Evolutionary conservation across 1,139 yeast species (phyloP).

Genomic region (Arxiozyma slooffiae): DNA sequence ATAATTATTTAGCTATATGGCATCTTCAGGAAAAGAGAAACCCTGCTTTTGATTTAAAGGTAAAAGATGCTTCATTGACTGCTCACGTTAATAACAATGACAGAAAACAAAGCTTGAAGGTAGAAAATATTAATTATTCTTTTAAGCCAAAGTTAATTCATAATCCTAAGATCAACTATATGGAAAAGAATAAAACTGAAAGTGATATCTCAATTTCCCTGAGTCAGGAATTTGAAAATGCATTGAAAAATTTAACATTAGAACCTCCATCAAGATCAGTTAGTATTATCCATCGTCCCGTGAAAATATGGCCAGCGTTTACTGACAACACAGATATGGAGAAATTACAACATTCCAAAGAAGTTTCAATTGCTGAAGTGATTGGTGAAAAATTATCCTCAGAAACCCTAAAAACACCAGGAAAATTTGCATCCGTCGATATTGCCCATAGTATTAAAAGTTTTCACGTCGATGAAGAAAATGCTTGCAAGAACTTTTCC

Average conservation of each 20-base stretch:
- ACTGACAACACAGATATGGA: neutral
- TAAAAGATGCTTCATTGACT: conserved; percentile 1
- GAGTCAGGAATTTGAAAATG: conserved; percentile 9
- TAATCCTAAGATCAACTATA: conserved; percentile 6
- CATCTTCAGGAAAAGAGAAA: conserved; percentile 30
- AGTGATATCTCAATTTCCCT: conserved; percentile 3
- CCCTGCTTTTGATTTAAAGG: neutral
- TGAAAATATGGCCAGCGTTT: conserved; percentile 7
- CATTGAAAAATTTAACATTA: conserved; percentile 3
- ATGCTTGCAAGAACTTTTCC: neutral
- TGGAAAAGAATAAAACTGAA: neutral
- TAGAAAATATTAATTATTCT: conserved; percentile 8
- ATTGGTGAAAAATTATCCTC: conserved; percentile 5
- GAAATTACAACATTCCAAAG: neutral
- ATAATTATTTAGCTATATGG: conserved; percentile 27
- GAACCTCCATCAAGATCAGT: conserved; percentile 1
- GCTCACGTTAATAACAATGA: neutral
- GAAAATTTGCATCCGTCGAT: conserved; percentile 8
- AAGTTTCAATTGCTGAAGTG: conserved; percentile 1
- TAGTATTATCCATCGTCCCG: conserved; percentile 1
- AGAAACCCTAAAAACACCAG: conserved; percentile 9
- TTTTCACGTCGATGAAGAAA: conserved; percentile 6
- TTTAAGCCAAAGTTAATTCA: conserved; percentile 20
- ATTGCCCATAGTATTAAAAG: conserved; percentile 11
- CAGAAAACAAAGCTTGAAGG: neutral